phyloP scores from a whole-genome alignment of 2,329 filamentous ascomycete species.

The Hypomyces rosellus region DNA sequence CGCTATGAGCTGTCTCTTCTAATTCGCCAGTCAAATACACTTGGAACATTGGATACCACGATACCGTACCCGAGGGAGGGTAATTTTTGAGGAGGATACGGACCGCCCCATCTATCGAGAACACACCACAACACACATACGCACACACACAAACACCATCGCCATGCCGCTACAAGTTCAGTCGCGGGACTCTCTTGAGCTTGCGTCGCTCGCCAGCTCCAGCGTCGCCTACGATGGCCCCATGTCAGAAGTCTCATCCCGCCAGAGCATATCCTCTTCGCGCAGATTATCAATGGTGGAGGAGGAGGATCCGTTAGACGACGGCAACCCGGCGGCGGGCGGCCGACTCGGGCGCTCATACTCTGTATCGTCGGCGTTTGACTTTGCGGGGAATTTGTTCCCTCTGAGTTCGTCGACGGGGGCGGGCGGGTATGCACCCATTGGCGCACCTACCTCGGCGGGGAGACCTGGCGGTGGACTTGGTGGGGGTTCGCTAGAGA shows the following conservation, averaged over 20 bases:
- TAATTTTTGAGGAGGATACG: background rate
- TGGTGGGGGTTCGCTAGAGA: conserved; percentile 79
- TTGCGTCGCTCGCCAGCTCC: conserved; percentile 87
- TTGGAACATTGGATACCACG: background rate
- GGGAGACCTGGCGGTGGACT: conserved; percentile 43
- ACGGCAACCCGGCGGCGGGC: conserved; percentile 45
- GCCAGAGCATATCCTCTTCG: conserved; percentile 87
- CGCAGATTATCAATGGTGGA: conserved; percentile 77
- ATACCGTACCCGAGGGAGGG: background rate
- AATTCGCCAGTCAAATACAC: conserved; percentile 12
- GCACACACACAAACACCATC: conserved; percentile 26
- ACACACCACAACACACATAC: too few species aligned
- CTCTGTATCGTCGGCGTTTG: conserved; percentile 88
- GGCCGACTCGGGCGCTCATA: conserved; percentile 59
- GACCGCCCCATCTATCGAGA: conserved; percentile 3
- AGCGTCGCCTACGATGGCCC: conserved; percentile 51
- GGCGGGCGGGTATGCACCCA: conserved; percentile 69
- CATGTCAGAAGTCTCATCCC: conserved; percentile 61
- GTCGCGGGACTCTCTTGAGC: conserved; percentile 86
- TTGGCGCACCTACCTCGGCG: conserved; percentile 66
- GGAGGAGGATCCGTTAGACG: conserved; percentile 69
- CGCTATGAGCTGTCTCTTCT: conserved; percentile 23
- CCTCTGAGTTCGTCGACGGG: conserved; percentile 77
- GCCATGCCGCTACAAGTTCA: conserved; percentile 40
- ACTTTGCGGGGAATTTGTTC: conserved; percentile 90